These are phyloP conservation scores for Penicillium subrubescens DNA, from an alignment of 495 filamentous ascomycete genomes.

Conservation along the genomic window DNA sequence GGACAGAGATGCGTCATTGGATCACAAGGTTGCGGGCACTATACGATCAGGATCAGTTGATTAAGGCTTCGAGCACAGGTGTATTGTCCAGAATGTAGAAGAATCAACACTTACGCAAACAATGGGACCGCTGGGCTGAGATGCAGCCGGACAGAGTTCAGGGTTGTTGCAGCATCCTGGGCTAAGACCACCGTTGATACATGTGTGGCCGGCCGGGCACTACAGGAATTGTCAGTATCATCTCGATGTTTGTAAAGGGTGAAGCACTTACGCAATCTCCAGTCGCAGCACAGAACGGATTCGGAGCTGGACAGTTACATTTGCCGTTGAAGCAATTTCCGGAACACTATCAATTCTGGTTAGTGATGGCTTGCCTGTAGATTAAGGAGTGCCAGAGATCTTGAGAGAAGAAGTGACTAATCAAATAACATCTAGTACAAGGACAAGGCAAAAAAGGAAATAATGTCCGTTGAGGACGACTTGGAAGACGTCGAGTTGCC, in stretches of 20 bases:
- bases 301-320: conserved; percentile 16
- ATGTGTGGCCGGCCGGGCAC: conserved; percentile 22
- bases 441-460: neutral
- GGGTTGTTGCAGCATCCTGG: conserved; percentile 22
- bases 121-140: conserved; percentile 14
- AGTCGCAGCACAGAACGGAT: conserved; percentile 18
- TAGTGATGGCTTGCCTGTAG: neutral
- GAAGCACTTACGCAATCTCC: conserved; percentile 22
- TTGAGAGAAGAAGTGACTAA: neutral
- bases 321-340: conserved; percentile 17
- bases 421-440: neutral
- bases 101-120: conserved; percentile 23
- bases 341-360: conserved; percentile 13
- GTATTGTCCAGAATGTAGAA: neutral
- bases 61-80: neutral
- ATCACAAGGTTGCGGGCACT: conserved; percentile 20
- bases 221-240: neutral
- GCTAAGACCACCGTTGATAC: conserved; percentile 19
- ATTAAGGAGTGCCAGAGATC: neutral
- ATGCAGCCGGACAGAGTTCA: conserved; percentile 20
- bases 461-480: neutral
- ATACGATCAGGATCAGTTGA: neutral
- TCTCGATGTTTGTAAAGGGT: neutral
- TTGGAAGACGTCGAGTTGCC: neutral
- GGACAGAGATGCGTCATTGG: neutral